A percentile compares a stretch with the other conserved stretches of the same genome.
These are phyloP conservation scores for Gracilaria caudata DNA, from an alignment of 23 red algal genomes.

Conservation along the genomic window DNA sequence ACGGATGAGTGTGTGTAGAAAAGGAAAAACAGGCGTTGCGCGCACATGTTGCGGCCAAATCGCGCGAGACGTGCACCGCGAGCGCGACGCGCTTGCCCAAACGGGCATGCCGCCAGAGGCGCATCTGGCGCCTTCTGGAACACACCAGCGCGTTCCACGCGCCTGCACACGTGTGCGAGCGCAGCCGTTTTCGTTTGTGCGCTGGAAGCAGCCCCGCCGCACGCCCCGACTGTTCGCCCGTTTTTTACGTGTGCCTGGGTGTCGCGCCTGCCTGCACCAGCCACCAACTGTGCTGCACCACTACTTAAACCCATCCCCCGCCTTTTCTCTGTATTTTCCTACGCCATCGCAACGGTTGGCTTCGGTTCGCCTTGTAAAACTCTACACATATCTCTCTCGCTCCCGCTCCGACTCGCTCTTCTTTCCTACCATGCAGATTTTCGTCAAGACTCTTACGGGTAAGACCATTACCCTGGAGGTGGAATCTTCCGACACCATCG, in stretches of 20 bases:
- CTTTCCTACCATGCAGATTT: conserved; percentile 84
- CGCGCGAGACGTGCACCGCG: conserved; percentile 1
- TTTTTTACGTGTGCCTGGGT: neutral
- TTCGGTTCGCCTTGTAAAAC: conserved; percentile 54
- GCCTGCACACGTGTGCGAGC: conserved; percentile 5
- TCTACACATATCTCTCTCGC: conserved; percentile 63
- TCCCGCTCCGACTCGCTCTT: conserved; percentile 54
- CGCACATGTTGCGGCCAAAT: neutral
- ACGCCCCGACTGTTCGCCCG: neutral
- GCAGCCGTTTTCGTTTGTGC: neutral
- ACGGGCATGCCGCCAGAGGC: neutral
- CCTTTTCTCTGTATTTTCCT: neutral
- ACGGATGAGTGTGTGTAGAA: neutral
- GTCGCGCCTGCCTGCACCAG: neutral
- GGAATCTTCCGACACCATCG: conserved; percentile 94
- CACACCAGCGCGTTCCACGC: conserved; percentile 12
- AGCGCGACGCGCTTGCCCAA: neutral
- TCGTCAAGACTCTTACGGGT: conserved; percentile 93
- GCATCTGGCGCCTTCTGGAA: conserved; percentile 19
- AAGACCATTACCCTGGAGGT: conserved; percentile 97
- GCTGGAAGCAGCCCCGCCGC: conserved; percentile 28
- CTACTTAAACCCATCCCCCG: conserved; percentile 23
- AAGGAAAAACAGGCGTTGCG: neutral
- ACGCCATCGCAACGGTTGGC: conserved; percentile 39
- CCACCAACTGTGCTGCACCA: conserved; percentile 1